Conservation (phyloP, 768 basidiomycete genomes). For the Amanita inopinata region DNA sequence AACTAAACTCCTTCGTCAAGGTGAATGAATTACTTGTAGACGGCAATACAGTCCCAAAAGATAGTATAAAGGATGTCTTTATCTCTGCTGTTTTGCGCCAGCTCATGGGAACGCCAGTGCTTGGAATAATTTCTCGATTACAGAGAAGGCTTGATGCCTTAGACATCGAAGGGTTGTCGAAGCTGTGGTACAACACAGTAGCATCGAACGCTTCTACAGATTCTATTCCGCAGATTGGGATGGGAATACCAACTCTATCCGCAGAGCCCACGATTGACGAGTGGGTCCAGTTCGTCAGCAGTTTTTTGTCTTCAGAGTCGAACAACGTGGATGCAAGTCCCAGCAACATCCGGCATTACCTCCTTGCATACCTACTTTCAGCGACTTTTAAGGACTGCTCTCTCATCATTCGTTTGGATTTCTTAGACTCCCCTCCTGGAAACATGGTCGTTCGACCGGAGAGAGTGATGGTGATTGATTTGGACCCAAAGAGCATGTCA, state of each 20-base stretch:
- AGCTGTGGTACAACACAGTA: conserved; percentile 24
- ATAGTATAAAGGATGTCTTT: conserved; percentile 35
- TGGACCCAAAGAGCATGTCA: conserved; percentile 69
- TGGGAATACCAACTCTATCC: background rate
- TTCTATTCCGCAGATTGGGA: background rate
- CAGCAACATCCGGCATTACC: conserved; percentile 46
- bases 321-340: conserved; percentile 24
- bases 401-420: conserved; percentile 27
- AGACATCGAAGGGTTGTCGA: conserved; percentile 75
- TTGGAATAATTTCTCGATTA: conserved; percentile 44
- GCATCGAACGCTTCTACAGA: background rate
- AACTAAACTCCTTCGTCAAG: conserved; percentile 16
- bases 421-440: conserved; percentile 14
- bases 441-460: conserved; percentile 11
- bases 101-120: conserved; percentile 40
- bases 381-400: conserved; percentile 98
- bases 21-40: conserved; percentile 20
- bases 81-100: conserved; percentile 36
- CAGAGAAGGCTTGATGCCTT: conserved; percentile 74
- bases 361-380: conserved; percentile 74
- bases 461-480: conserved; percentile 67
- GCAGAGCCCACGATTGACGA: conserved; percentile 52
- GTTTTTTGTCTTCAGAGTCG: conserved; percentile 31
- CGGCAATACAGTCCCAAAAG: conserved; percentile 10
- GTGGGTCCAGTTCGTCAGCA: conserved; percentile 54